Conservation (phyloP, 208 protist genomes). For the Crithidia acanthocephali region DNA sequence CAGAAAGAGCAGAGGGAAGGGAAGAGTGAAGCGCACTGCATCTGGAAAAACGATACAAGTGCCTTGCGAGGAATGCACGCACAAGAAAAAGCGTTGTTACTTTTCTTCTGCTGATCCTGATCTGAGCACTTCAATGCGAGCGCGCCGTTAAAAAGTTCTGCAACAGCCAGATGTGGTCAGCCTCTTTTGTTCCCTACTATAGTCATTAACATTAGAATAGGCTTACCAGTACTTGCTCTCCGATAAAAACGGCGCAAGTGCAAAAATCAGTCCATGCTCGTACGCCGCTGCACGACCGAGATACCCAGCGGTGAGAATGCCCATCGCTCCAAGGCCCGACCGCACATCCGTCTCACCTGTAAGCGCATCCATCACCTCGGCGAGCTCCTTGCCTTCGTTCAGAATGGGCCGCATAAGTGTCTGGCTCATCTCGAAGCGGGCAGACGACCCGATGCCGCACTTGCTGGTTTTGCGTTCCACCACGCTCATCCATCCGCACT, state of each 20-base stretch:
- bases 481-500: slow-evolving; percentile 86
- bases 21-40: too few relatives aligned
- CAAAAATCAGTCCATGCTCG: slow-evolving; percentile 80
- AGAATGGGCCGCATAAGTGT: slow-evolving; percentile 73
- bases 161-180: too few relatives aligned
- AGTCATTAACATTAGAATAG: background rate
- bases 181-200: slow-evolving; percentile 11
- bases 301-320: slow-evolving; percentile 72
- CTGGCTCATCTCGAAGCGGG: slow-evolving; percentile 81
- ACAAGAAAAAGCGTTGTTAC: too few relatives aligned
- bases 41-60: too few relatives aligned
- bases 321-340: slow-evolving; percentile 83
- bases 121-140: too few relatives aligned
- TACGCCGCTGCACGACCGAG: slow-evolving; percentile 68
- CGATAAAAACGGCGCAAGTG: slow-evolving; percentile 82
- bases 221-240: slow-evolving; percentile 69
- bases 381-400: slow-evolving; percentile 74
- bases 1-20: too few relatives aligned
- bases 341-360: slow-evolving; percentile 76
- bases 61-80: too few relatives aligned
- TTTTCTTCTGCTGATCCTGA: too few relatives aligned
- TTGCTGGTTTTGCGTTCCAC: slow-evolving; percentile 56
- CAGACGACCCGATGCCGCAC: slow-evolving; percentile 69
- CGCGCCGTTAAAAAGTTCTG: too few relatives aligned
- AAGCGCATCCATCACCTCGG: slow-evolving; percentile 79